Evolutionary conservation across 78 protist species (phyloP), one percentile per base, ranked within the genome.

Genomic region (Dictyostelium capitatum): DNA sequence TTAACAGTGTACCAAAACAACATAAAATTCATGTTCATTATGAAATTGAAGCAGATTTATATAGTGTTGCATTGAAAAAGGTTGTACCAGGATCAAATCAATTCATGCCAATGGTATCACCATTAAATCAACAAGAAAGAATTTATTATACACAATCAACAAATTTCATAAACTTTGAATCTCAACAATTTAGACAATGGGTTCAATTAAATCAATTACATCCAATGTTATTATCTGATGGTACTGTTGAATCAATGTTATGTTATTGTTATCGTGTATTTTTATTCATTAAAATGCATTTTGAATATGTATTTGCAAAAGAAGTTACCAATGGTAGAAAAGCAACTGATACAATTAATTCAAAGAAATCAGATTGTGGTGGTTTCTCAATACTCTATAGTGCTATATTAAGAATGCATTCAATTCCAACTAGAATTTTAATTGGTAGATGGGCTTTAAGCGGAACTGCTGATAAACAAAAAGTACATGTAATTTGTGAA

Each of bases 31-130:
- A 19, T n/a, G 79, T 79, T 9, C 32, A 65, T 14, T 87, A 87
- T 15, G 84, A 87, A 32, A 87, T 87, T 7, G 93, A 87, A 37
- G 93, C 93, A 15, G 83, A 87, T 28, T 79, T 87, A 8, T 87
- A 54, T 41, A 32, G 74, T 28, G 59, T 77, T 32, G 23, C 65
- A 25, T 56, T 87, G 32, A 75, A 47, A 7, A 67, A 46, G 11
- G 23, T 65, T 3, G 56, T 47, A 19, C 69, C 73, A 15, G 83
- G 83, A 25, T 4, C 12, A 1, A 51, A 51, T 51, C 59, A 75
- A 23, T 59, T 65, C 3, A 37, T 87, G 32, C 93, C 93, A 25
- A 12, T 54, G 1, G 79, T 77, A 2, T 19, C 10, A 15, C 74
- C 74, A 47, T 53, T 87, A 15, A 7, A 53, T 41, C 65, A 19